Evolutionary conservation across 371 early-diverging fungal species (phyloP), one percentile per base, ranked within the genome.

Genomic region (Globomyces sp.): DNA sequence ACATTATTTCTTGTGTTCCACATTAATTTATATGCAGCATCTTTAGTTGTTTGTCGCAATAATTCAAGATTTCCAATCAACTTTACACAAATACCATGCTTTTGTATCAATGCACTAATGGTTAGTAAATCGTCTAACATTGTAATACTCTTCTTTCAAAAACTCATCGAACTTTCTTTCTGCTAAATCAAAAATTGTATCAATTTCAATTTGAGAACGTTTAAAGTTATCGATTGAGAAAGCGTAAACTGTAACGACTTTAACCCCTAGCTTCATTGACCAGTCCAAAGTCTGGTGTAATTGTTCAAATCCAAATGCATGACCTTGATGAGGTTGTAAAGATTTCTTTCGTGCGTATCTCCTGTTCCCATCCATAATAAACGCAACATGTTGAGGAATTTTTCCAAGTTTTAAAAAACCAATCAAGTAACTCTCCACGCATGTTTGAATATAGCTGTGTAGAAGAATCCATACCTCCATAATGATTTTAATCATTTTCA

Each of bases 301-400:
- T 65, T 84, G 84, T 37, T 82, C 76, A 71, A 90, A 95, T 9
- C 98, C 99, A 52, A 84, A 83, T 43, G 85, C 78, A 74, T 98
- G 98, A 10, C 98, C 99, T 9, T 82, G 80, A 3, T 70, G 70
- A 11, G 82, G 77, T 13, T 77, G 69, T 64, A 85, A 67, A 34
- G 88, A 82, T 4, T 71, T 68, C 51, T 84, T 85, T 66, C 68
- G 68, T 3, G 81, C 96, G 75, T 84, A 99, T 45, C 99, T 87
- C 65, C 99, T 82, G 82, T 99, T 99, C 5, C 99, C 99, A 75
- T 99, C 99, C 87, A 98, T 91, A 61, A 99, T 93, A 74, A 99
- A 95, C 0, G 91, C 99, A 6, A 98, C 83, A 76, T 99, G 99
- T n/a, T 83, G 75, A 1, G 99, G 99, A 34, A 98, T 84, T 1